Percentiles rank a stretch among this genome's conserved stretches.
Conservation (phyloP, 1,139 yeast genomes). For the Chernovozyma sophiae-reginae region DNA sequence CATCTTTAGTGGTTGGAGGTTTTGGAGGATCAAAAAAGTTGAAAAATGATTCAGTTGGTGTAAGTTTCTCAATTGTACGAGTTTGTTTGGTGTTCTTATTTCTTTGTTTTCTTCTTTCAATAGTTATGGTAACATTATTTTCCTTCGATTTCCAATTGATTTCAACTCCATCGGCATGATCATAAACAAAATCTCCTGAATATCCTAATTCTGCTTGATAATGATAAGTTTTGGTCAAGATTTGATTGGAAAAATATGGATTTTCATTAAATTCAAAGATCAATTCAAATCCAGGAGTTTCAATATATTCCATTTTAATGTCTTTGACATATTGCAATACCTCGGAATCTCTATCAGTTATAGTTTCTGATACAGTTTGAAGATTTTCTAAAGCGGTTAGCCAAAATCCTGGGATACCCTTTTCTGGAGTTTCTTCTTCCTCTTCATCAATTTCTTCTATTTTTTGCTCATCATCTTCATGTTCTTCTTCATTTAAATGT, state of each 20-base stretch:
- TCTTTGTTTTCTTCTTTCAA: conserved; percentile 96
- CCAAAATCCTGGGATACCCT: conserved; percentile 96
- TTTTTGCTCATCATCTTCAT: conserved; percentile 30
- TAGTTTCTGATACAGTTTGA: conserved; percentile 75
- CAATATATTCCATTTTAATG: conserved; percentile 76
- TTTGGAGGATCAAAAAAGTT: conserved; percentile 89
- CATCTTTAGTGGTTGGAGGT: conserved; percentile 47
- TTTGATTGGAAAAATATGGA: conserved; percentile 70
- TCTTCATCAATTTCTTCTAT: conserved; percentile 19
- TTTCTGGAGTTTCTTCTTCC: conserved; percentile 41
- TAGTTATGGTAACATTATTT: conserved; percentile 74
- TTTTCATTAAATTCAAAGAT: conserved; percentile 77
- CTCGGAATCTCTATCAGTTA: conserved; percentile 87
- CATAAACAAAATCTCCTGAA: conserved; percentile 94
- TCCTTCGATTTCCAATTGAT: conserved; percentile 84
- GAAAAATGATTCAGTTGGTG: conserved; percentile 92
- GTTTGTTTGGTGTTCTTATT: conserved; percentile 97
- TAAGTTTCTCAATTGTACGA: conserved; percentile 89
- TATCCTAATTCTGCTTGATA: conserved; percentile 94
- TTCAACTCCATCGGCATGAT: conserved; percentile 89
- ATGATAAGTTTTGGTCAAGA: conserved; percentile 79
- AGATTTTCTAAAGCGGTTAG: conserved; percentile 89
- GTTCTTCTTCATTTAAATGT: conserved; percentile 53
- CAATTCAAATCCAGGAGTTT: conserved; percentile 85
- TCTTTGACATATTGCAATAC: conserved; percentile 68